Conservation (phyloP, 2,329 filamentous ascomycete species). For the Botrytis galanthina region DNA sequence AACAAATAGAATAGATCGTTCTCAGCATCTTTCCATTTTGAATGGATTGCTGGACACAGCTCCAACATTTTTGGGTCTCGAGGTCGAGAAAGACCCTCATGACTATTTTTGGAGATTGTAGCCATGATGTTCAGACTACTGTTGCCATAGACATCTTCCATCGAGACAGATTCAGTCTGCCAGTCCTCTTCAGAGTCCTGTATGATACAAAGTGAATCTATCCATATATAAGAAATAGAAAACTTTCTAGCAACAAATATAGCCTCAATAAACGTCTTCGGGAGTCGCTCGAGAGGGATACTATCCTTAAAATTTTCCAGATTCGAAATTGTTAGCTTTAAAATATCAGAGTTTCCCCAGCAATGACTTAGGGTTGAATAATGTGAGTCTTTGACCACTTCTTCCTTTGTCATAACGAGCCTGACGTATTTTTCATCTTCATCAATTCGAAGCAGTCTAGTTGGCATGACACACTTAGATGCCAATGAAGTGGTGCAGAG, state of each 20-base stretch:
- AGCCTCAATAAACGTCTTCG: slow-evolving; percentile 6
- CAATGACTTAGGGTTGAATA: background rate
- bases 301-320: background rate
- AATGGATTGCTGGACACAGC: background rate
- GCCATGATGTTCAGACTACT: slow-evolving; percentile 1
- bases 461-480: background rate
- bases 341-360: background rate
- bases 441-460: slow-evolving; percentile 4
- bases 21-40: background rate
- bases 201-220: slow-evolving; percentile 13
- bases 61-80: background rate
- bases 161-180: background rate
- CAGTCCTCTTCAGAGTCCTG: slow-evolving; percentile 17
- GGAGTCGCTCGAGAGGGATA: background rate
- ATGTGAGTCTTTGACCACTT: background rate
- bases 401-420: background rate
- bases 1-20: background rate
- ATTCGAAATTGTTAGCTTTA: background rate
- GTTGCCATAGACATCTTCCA: slow-evolving; percentile 11
- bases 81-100: slow-evolving; percentile 2
- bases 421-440: background rate
- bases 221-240: background rate
- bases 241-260: background rate
- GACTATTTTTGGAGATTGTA: background rate
- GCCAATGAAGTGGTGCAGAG: background rate